phyloP scores from a whole-genome alignment of 208 protist species.

The Naegleria gruberi region DNA sequence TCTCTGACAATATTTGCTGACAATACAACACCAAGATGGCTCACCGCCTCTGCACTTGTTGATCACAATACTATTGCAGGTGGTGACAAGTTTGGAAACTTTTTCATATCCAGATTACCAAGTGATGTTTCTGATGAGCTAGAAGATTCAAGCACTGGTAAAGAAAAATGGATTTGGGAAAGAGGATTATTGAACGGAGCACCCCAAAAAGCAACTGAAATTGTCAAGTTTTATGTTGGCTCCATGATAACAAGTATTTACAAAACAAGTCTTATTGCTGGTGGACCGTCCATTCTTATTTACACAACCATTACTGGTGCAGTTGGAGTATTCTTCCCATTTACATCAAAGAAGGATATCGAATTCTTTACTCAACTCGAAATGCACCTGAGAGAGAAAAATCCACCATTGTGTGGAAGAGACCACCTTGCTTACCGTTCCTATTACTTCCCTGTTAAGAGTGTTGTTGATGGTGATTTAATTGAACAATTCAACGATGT shows the following conservation, averaged over 20 bases:
- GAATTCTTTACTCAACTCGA: conserved; percentile 70
- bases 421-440: conserved; percentile 71
- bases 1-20: conserved; percentile 68
- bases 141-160: conserved; percentile 34
- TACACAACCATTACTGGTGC: conserved; percentile 53
- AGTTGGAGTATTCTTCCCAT: conserved; percentile 51
- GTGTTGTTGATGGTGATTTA: conserved; percentile 73
- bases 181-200: conserved; percentile 48
- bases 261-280: conserved; percentile 42
- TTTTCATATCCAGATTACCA: conserved; percentile 61
- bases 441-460: conserved; percentile 69
- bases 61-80: conserved; percentile 73
- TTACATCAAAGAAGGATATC: conserved; percentile 55
- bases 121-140: conserved; percentile 42
- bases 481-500: conserved; percentile 50
- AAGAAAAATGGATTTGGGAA: conserved; percentile 31
- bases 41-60: conserved; percentile 43
- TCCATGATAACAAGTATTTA: conserved; percentile 57
- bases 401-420: conserved; percentile 52
- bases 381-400: conserved; percentile 59
- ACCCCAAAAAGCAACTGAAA: conserved; percentile 44
- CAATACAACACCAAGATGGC: conserved; percentile 58
- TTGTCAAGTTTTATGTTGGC: conserved; percentile 64
- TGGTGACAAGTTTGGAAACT: conserved; percentile 77
- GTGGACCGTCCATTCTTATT: conserved; percentile 36